These are phyloP conservation scores for Colletotrichum sp. DNA, from an alignment of 2,329 filamentous ascomycete genomes.

Conservation along the genomic window DNA sequence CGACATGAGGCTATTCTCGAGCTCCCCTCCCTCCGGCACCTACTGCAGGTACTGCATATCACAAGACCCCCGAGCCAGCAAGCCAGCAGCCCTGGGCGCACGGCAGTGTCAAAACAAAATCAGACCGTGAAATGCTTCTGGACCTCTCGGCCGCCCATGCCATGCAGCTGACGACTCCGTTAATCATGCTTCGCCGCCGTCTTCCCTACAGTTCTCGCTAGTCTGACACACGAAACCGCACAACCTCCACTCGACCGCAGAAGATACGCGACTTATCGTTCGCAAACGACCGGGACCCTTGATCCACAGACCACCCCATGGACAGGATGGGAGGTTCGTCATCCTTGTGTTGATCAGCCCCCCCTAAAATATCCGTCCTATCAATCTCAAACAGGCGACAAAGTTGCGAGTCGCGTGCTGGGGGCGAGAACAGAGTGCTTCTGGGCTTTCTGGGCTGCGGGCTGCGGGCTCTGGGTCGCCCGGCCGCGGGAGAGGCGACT, in stretches of 20 bases:
- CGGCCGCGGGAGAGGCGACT: constrained; percentile 10
- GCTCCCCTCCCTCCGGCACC: constrained; percentile 34
- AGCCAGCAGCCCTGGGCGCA: constrained; percentile 14
- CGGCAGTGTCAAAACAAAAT: constrained; percentile 14
- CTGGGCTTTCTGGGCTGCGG: background rate
- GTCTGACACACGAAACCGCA: constrained; percentile 23
- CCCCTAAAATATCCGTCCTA: constrained; percentile 49
- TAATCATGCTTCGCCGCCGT: constrained; percentile 22
- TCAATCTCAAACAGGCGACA: constrained; percentile 56
- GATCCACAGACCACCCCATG: constrained; percentile 26
- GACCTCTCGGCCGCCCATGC: background rate
- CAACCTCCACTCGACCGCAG: constrained; percentile 19
- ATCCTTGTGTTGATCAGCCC: constrained; percentile 49
- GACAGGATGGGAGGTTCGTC: constrained; percentile 10
- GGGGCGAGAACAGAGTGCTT: constrained; percentile 2
- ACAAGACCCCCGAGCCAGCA: background rate
- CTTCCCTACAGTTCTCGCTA: constrained; percentile 23
- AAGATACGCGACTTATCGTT: constrained; percentile 19
- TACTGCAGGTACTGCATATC: background rate
- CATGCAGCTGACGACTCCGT: constrained; percentile 21
- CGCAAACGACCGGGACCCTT: constrained; percentile 20
- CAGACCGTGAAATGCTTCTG: constrained; percentile 3
- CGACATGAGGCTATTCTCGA: constrained; percentile 57
- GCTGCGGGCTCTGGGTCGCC: background rate
- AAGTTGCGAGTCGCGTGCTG: constrained; percentile 23